Percentiles rank a stretch among this genome's conserved stretches.
Conservation (phyloP, 2,329 filamentous ascomycete genomes). For the Ophiostoma himal-ulmi region DNA sequence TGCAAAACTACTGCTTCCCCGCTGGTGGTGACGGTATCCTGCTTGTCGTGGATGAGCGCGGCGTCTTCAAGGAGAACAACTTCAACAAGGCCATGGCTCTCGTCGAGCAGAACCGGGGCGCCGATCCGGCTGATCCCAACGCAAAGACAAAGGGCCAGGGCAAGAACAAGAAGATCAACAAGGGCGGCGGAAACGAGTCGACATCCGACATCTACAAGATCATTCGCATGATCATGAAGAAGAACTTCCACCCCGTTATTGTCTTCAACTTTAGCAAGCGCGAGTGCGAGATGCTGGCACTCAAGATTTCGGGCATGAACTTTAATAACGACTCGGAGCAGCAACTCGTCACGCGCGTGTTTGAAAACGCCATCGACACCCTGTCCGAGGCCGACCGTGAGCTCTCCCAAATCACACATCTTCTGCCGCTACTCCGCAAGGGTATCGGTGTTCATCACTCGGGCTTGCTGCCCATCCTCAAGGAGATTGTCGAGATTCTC, state of each 20-base stretch:
- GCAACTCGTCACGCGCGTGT: constrained; percentile 88
- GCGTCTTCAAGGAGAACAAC: constrained; percentile 91
- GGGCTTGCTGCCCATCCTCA: constrained; percentile 87
- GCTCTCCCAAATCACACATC: constrained; percentile 83
- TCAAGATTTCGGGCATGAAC: constrained; percentile 77
- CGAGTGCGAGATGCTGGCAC: constrained; percentile 84
- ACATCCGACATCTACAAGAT: constrained; percentile 91
- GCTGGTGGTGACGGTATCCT: constrained; percentile 88
- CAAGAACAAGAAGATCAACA: constrained; percentile 87
- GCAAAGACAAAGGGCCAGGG: constrained; percentile 80
- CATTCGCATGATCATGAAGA: constrained; percentile 97
- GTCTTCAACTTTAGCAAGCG: constrained; percentile 99
- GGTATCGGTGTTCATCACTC: constrained; percentile 98
- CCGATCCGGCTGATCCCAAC: constrained; percentile 71
- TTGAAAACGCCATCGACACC: constrained; percentile 86
- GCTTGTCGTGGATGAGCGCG: constrained; percentile 93
- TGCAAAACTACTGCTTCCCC: constrained; percentile 98
- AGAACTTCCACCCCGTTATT: constrained; percentile 95
- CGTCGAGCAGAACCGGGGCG: constrained; percentile 80
- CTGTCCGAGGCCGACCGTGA: constrained; percentile 86
- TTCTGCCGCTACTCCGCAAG: constrained; percentile 79
- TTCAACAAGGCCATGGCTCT: constrained; percentile 93
- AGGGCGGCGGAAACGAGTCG: constrained; percentile 64
- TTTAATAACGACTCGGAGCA: constrained; percentile 98
- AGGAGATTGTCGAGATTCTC: constrained; percentile 97